A percentile compares a stretch with the other conserved stretches of the same genome.
These are phyloP conservation scores for Citrus reticulata DNA, from an alignment of 345 rosid species.

Conservation along the genomic window DNA sequence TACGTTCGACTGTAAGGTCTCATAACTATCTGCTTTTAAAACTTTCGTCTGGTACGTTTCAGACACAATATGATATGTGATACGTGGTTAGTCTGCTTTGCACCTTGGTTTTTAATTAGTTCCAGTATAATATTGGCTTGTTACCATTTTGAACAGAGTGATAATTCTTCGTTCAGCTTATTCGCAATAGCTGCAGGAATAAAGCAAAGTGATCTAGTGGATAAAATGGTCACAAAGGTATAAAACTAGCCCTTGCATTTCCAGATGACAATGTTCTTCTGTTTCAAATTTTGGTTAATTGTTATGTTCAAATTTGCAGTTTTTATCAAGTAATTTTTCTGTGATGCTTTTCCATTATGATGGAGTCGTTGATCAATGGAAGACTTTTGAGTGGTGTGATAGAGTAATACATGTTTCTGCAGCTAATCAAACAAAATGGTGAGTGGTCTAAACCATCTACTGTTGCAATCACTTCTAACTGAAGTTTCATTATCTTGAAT, in stretches of 20 bases:
- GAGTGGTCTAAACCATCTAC: not conserved
- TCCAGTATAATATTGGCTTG: not conserved
- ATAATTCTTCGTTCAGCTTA: constrained; percentile 29
- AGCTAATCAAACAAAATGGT: constrained; percentile 87
- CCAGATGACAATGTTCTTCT: not conserved
- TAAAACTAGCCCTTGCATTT: not conserved
- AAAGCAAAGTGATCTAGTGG: constrained; percentile 51
- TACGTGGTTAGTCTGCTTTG: not conserved
- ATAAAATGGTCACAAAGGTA: constrained; percentile 56
- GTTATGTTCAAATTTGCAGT: constrained; percentile 42
- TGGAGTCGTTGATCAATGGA: constrained; percentile 81
- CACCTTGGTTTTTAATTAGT: not conserved
- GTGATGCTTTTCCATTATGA: constrained; percentile 96
- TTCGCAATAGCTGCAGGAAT: constrained; percentile 57
- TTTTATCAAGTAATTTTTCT: constrained; percentile 48
- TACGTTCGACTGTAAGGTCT: not conserved
- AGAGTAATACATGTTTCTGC: constrained; percentile 75
- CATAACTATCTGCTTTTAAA: not conserved
- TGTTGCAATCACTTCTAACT: not conserved
- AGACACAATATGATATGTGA: not conserved
- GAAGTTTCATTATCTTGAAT: not conserved
- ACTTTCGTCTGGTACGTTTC: not conserved
- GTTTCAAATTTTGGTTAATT: not conserved
- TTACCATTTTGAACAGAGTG: constrained; percentile 26
- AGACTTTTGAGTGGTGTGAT: constrained; percentile 51